A percentile compares a stretch with the other conserved stretches of the same genome.
phyloP scores from a whole-genome alignment of 164 flowering plant species.

The Magnolia officinalis region DNA sequence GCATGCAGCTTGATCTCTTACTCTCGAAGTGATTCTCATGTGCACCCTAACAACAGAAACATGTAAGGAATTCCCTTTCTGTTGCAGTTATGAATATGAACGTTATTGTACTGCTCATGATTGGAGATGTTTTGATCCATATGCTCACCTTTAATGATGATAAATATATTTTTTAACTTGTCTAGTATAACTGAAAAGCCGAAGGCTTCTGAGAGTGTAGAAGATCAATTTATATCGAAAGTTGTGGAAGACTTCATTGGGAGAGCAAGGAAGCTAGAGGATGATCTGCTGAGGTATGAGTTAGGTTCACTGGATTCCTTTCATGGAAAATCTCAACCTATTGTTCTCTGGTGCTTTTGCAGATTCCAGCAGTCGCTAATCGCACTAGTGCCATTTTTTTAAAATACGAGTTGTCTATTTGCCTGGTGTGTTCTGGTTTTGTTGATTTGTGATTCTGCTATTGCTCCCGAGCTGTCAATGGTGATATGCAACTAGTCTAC shows the following conservation, averaged over 20 bases:
- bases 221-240: conserved; percentile 34
- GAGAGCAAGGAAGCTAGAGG: conserved; percentile 56
- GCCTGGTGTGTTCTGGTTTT: not conserved
- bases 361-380: not conserved
- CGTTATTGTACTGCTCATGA: not conserved
- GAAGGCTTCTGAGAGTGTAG: conserved; percentile 27
- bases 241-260: conserved; percentile 45
- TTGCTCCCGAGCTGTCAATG: not conserved
- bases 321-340: not conserved
- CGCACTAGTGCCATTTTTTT: not conserved
- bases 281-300: conserved; percentile 53
- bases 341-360: not conserved
- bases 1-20: conserved; percentile 55
- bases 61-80: conserved; percentile 37
- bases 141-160: not conserved
- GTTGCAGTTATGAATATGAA: not conserved
- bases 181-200: conserved; percentile 44
- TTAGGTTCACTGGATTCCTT: not conserved
- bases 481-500: not conserved
- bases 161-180: not conserved
- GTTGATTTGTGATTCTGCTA: not conserved
- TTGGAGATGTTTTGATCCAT: not conserved
- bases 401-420: not conserved
- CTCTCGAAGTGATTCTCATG: conserved; percentile 25
- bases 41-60: conserved; percentile 19